Evolutionary conservation across 176 grass and related monocot genomes (phyloP).

Genomic region (Oryza longistaminata): DNA sequence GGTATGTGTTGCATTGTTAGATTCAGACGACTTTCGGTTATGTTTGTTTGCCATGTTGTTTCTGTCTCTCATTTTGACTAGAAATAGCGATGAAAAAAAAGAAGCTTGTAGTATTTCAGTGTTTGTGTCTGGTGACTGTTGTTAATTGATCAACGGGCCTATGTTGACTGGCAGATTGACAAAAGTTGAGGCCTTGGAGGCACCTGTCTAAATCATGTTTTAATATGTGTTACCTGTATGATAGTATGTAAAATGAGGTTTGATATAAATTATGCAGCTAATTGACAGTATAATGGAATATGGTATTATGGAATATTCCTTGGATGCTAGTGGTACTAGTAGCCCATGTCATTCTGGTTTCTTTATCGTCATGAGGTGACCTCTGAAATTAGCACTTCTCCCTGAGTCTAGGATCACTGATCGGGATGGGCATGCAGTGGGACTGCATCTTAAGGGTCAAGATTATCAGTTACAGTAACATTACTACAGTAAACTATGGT

Average conservation of each 20-base stretch:
- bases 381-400: not conserved
- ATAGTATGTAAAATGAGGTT: not conserved
- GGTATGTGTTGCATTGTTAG: slow-evolving; percentile 42
- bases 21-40: not conserved
- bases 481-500: not conserved
- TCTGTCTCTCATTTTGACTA: not conserved
- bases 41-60: slow-evolving; percentile 4
- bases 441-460: not conserved
- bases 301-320: slow-evolving; percentile 1
- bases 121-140: not conserved
- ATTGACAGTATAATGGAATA: not conserved
- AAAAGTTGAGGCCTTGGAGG: not conserved
- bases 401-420: not conserved
- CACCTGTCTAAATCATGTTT: slow-evolving; percentile 26
- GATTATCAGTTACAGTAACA: not conserved
- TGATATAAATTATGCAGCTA: not conserved
- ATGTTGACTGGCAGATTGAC: not conserved
- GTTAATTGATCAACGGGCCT: not conserved
- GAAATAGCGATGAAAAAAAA: not conserved
- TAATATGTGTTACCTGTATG: not conserved
- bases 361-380: not conserved
- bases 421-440: not conserved
- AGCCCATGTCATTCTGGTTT: not conserved
- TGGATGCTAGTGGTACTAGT: slow-evolving; percentile 15
- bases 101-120: not conserved